These are phyloP conservation scores for Blastosporella zonata DNA, from an alignment of 1,284 basidiomycete genomes.

Conservation along the genomic window DNA sequence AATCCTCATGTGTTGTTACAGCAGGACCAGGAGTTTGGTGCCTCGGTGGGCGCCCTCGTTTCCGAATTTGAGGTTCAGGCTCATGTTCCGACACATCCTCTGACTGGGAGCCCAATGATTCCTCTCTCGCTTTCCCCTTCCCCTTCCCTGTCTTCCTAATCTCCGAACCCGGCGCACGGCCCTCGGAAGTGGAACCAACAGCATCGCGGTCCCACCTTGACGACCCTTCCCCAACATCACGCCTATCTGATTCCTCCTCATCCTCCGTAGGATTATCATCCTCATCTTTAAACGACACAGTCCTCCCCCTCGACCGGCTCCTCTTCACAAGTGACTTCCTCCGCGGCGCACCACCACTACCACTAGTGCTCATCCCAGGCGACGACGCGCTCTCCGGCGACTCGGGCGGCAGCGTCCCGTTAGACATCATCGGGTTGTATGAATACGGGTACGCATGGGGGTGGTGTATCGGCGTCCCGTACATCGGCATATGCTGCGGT, in stretches of 20 bases:
- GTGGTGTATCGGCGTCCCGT: conserved; percentile 39
- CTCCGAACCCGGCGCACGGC: neutral
- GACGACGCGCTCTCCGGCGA: conserved; percentile 38
- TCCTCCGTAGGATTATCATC: conserved; percentile 3
- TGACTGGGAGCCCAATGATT: neutral
- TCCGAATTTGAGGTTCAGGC: neutral
- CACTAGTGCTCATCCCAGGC: conserved; percentile 5
- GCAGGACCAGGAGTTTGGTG: neutral
- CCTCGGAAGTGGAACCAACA: neutral
- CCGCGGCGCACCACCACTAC: conserved; percentile 14
- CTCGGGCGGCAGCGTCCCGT: conserved; percentile 44
- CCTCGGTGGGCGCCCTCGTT: neutral
- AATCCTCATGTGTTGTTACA: neutral
- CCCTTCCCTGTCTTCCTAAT: neutral
- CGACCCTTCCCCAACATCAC: neutral
- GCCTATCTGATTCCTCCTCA: neutral
- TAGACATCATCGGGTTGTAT: conserved; percentile 40
- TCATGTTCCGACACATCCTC: neutral
- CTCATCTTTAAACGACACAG: conserved; percentile 34
- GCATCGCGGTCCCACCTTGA: neutral
- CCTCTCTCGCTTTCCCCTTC: neutral
- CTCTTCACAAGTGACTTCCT: conserved; percentile 33
- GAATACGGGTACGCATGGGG: conserved; percentile 36
- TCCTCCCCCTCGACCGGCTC: conserved; percentile 37
- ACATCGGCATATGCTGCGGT: no score